These are phyloP conservation scores for Ceratorhiza oryzae-sativae DNA, from an alignment of 1,284 basidiomycete species.

Conservation along the genomic window DNA sequence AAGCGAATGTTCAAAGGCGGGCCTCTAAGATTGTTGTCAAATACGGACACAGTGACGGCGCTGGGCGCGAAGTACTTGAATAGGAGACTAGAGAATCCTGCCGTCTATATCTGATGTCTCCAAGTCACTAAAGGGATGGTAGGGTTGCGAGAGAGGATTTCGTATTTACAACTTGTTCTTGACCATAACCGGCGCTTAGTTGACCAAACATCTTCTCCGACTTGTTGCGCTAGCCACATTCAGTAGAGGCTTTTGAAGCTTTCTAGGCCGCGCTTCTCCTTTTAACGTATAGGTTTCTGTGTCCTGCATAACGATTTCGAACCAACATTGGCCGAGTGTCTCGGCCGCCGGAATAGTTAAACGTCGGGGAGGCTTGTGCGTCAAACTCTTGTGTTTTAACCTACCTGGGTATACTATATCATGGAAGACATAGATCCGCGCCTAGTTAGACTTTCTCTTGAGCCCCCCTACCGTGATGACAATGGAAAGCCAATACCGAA, in stretches of 20 bases:
- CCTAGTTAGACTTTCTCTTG: constrained; percentile 23
- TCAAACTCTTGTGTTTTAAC: background rate
- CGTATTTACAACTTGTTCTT: constrained; percentile 8
- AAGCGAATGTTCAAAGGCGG: no score
- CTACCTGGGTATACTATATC: background rate
- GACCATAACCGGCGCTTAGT: constrained; percentile 1
- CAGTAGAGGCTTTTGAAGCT: background rate
- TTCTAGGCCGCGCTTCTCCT: background rate
- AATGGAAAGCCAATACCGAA: constrained; percentile 35
- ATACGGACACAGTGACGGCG: no score
- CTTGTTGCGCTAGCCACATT: background rate
- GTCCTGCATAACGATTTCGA: background rate
- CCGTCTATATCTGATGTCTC: background rate
- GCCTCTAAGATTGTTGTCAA: no score
- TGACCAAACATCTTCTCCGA: background rate
- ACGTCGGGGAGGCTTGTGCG: no score
- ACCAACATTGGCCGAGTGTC: background rate
- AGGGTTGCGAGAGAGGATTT: background rate
- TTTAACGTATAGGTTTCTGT: background rate
- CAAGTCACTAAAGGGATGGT: background rate
- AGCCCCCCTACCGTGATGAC: constrained; percentile 35
- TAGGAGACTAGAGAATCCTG: background rate
- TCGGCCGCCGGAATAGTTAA: no score
- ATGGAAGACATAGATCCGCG: constrained; percentile 11
- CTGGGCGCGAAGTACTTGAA: no score